A percentile compares a stretch with the other conserved stretches of the same genome.
phyloP scores from a whole-genome alignment of 2,329 filamentous ascomycete species.

The Dactylellina sp. region DNA sequence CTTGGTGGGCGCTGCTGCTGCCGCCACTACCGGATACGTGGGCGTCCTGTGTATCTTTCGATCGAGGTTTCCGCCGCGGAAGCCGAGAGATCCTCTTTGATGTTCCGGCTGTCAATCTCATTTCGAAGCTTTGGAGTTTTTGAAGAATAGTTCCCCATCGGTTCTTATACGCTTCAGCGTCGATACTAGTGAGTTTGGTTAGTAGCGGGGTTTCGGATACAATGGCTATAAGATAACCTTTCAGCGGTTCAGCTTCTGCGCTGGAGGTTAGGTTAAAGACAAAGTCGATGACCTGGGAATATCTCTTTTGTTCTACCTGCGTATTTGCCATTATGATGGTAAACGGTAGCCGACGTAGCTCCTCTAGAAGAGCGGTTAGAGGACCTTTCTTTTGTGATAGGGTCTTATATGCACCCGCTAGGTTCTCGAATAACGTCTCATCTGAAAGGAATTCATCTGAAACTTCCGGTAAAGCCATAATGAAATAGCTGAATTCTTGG shows the following conservation, averaged over 20 bases:
- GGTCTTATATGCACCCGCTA: constrained; percentile 14
- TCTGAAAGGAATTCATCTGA: constrained; percentile 25
- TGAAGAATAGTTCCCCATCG: constrained; percentile 39
- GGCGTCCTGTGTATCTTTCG: neutral
- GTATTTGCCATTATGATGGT: constrained; percentile 27
- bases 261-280: constrained; percentile 31
- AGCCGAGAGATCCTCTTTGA: constrained; percentile 27
- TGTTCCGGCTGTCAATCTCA: neutral
- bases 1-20: neutral
- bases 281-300: constrained; percentile 36
- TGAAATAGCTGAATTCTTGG: constrained; percentile 40
- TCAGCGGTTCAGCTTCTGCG: constrained; percentile 4
- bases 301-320: constrained; percentile 15
- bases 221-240: constrained; percentile 25
- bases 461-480: constrained; percentile 40
- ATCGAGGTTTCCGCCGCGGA: constrained; percentile 18
- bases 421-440: constrained; percentile 21
- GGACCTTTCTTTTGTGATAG: neutral
- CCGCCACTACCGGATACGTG: no score
- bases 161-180: constrained; percentile 28
- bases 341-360: constrained; percentile 38
- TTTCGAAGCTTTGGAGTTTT: constrained; percentile 25
- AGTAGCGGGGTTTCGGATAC: constrained; percentile 38
- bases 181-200: constrained; percentile 2
- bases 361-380: constrained; percentile 9